Evolutionary conservation across 2,329 filamentous ascomycete species (phyloP).

Genomic region (Verticillium zaregamsianum): DNA sequence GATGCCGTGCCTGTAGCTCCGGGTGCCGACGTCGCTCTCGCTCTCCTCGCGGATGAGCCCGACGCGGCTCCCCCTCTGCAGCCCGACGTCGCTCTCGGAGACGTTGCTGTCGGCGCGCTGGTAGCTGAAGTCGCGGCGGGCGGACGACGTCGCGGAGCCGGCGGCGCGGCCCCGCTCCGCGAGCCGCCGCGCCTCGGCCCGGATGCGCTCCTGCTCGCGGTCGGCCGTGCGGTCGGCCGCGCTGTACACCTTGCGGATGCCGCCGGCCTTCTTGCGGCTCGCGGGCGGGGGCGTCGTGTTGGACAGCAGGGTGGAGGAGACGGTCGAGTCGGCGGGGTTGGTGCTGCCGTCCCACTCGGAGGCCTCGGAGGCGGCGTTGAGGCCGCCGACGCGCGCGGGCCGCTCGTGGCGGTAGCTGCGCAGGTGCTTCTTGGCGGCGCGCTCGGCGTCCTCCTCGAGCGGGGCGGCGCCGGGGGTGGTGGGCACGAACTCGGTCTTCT

Average conservation of each 20-base stretch:
- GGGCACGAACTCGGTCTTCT: slow-evolving; percentile 43
- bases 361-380: slow-evolving; percentile 79
- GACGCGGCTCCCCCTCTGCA: slow-evolving; percentile 24
- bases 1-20: slow-evolving; percentile 53
- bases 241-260: slow-evolving; percentile 60
- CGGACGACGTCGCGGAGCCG: slow-evolving; percentile 2
- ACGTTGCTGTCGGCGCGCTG: slow-evolving; percentile 36
- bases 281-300: slow-evolving; percentile 53
- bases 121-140: slow-evolving; percentile 50
- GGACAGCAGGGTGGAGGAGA: slow-evolving; percentile 57
- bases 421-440: slow-evolving; percentile 63
- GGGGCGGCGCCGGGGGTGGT: slow-evolving; percentile 34
- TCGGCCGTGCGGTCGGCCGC: slow-evolving; percentile 49
- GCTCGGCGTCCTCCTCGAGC: slow-evolving; percentile 61
- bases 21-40: slow-evolving; percentile 50
- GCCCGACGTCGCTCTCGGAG: slow-evolving; percentile 22
- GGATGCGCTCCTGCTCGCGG: slow-evolving; percentile 50
- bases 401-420: slow-evolving; percentile 83
- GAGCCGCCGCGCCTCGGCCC: slow-evolving; percentile 52
- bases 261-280: slow-evolving; percentile 40
- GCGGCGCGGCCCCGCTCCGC: slow-evolving; percentile 46
- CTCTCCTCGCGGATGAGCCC: slow-evolving; percentile 29
- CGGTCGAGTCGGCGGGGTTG: slow-evolving; percentile 63
- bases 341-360: slow-evolving; percentile 73
- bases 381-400: slow-evolving; percentile 78